Conservation (phyloP, 208 protist genomes). For the Crithidia fasciculata region DNA sequence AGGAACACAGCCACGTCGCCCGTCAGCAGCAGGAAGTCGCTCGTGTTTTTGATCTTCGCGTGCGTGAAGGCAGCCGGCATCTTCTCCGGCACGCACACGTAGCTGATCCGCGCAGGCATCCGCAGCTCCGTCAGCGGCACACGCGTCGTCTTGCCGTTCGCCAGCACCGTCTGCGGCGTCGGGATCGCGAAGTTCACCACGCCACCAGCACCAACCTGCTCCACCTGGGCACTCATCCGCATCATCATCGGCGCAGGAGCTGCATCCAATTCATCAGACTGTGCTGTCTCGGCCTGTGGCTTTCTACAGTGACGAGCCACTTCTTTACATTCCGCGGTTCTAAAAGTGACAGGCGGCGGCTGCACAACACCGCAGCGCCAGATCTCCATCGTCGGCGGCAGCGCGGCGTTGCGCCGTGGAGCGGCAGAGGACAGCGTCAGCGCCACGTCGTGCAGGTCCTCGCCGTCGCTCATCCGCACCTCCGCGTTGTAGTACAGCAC, state of each 20-base stretch:
- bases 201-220: conserved; percentile 26
- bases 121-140: conserved; percentile 30
- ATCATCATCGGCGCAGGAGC: conserved; percentile 23
- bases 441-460: conserved; percentile 26
- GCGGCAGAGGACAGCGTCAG: conserved; percentile 28
- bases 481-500: conserved; percentile 34
- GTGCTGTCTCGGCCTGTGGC: not conserved
- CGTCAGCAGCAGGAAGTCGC: conserved; percentile 24
- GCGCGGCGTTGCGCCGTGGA: conserved; percentile 22
- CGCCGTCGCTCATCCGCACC: conserved; percentile 18
- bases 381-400: conserved; percentile 24
- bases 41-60: conserved; percentile 27
- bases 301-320: no score
- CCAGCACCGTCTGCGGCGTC: conserved; percentile 30
- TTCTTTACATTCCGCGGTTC: no score
- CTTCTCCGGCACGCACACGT: conserved; percentile 30
- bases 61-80: conserved; percentile 25
- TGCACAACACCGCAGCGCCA: conserved; percentile 27
- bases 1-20: conserved; percentile 35
- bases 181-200: conserved; percentile 30
- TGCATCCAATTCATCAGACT: not conserved
- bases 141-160: conserved; percentile 30
- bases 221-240: conserved; percentile 1
- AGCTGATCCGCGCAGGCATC: conserved; percentile 29
- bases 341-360: not conserved